A percentile compares a stretch with the other conserved stretches of the same genome.
Conservation (phyloP, 2,329 filamentous ascomycete species). For the Chaetomium sp. region DNA sequence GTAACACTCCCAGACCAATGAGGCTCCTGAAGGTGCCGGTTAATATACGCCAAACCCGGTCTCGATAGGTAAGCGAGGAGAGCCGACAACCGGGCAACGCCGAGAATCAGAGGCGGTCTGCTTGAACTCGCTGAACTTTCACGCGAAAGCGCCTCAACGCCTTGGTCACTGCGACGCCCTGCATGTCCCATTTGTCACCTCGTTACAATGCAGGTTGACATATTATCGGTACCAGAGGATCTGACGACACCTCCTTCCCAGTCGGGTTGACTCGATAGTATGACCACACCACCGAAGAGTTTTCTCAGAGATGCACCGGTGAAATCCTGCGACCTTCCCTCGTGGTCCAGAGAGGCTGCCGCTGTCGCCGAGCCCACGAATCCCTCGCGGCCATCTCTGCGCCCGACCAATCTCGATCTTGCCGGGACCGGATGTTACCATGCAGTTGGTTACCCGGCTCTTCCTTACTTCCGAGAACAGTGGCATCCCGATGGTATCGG, state of each 20-base stretch:
- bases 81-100: not conserved
- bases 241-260: not conserved
- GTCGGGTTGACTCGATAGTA: no score
- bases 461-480: no score
- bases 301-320: not conserved
- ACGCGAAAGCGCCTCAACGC: not conserved
- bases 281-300: not conserved
- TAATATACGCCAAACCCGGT: slow-evolving; percentile 1
- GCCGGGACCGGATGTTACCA: no score
- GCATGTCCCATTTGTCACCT: not conserved
- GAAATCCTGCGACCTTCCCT: slow-evolving; percentile 2
- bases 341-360: not conserved
- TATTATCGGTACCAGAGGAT: not conserved
- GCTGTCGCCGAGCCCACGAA: not conserved
- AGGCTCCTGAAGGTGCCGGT: not conserved
- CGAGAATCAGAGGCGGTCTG: not conserved
- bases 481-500: no score
- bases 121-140: not conserved
- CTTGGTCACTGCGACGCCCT: not conserved
- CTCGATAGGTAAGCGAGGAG: not conserved
- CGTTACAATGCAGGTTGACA: not conserved
- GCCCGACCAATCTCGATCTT: no score
- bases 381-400: no score
- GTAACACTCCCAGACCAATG: slow-evolving; percentile 3
- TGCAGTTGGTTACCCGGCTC: no score